Evolutionary conservation across 2,329 filamentous ascomycete species (phyloP).

Genomic region (Alternaria angustiovoidea): DNA sequence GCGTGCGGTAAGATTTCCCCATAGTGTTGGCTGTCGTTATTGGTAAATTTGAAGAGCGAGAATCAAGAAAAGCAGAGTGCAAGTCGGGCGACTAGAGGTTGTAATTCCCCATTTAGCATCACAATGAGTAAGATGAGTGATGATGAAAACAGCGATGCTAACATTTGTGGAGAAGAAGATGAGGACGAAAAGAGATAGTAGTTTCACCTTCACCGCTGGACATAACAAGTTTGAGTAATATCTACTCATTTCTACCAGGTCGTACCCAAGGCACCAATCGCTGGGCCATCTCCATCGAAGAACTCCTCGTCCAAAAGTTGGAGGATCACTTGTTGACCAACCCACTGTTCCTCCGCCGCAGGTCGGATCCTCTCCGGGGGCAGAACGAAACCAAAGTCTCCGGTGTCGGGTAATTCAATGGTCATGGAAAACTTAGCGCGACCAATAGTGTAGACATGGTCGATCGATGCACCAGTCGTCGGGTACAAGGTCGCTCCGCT

Average conservation of each 20-base stretch:
- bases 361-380: slow-evolving; percentile 58
- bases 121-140: neutral
- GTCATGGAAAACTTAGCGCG: slow-evolving; percentile 56
- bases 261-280: slow-evolving; percentile 3
- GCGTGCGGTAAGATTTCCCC: slow-evolving; percentile 10
- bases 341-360: slow-evolving; percentile 57
- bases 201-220: slow-evolving; percentile 14
- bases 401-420: slow-evolving; percentile 59
- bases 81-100: neutral
- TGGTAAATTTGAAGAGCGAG: neutral
- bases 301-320: slow-evolving; percentile 37
- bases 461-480: slow-evolving; percentile 55
- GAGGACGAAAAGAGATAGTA: slow-evolving; percentile 3
- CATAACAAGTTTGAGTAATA: neutral
- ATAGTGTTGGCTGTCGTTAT: neutral
- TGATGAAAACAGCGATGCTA: neutral
- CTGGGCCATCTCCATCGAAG: slow-evolving; percentile 38
- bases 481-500: slow-evolving; percentile 69
- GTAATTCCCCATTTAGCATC: neutral
- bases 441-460: slow-evolving; percentile 53
- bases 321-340: slow-evolving; percentile 43
- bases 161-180: neutral
- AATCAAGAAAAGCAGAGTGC: neutral
- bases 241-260: neutral
- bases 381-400: slow-evolving; percentile 59